phyloP scores from a whole-genome alignment of 2,329 filamentous ascomycete genomes.

The Xylaria sp. region DNA sequence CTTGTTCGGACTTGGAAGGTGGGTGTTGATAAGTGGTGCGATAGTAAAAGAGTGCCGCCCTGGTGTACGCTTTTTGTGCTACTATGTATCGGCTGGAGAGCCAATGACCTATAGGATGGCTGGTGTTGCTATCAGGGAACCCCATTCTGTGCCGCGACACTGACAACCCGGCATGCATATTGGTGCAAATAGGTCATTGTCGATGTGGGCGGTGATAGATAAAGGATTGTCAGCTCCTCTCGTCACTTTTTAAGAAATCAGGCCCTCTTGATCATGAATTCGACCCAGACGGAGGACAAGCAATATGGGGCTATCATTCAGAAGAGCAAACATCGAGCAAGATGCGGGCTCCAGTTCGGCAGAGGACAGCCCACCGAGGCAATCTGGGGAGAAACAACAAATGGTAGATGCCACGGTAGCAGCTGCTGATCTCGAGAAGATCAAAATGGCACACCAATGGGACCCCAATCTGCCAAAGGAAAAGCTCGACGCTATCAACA shows the following conservation, averaged over 20 bases:
- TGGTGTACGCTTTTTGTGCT: background rate
- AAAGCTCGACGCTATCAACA: constrained; percentile 48
- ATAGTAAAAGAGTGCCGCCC: constrained; percentile 11
- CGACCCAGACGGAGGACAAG: background rate
- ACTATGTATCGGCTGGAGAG: background rate
- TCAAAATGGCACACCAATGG: constrained; percentile 49
- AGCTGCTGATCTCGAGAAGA: constrained; percentile 45
- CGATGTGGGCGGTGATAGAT: constrained; percentile 12
- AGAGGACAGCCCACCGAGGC: constrained; percentile 28
- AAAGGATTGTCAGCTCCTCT: constrained; percentile 1
- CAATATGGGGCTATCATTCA: constrained; percentile 29
- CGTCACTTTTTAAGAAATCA: background rate
- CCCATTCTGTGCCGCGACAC: constrained; percentile 8
- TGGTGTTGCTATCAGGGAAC: constrained; percentile 26
- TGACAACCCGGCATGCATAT: background rate
- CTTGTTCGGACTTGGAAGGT: constrained; percentile 37
- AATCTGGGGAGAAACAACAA: constrained; percentile 37
- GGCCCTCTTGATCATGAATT: background rate
- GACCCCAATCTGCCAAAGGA: constrained; percentile 50
- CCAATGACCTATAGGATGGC: constrained; percentile 23
- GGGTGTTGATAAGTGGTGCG: constrained; percentile 25
- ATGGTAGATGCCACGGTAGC: constrained; percentile 40
- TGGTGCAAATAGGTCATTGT: background rate
- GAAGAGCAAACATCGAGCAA: constrained; percentile 11
- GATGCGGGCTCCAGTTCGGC: constrained; percentile 27